These are phyloP conservation scores for Lactarius evosmus DNA, from an alignment of 768 basidiomycete species.

Conservation along the genomic window DNA sequence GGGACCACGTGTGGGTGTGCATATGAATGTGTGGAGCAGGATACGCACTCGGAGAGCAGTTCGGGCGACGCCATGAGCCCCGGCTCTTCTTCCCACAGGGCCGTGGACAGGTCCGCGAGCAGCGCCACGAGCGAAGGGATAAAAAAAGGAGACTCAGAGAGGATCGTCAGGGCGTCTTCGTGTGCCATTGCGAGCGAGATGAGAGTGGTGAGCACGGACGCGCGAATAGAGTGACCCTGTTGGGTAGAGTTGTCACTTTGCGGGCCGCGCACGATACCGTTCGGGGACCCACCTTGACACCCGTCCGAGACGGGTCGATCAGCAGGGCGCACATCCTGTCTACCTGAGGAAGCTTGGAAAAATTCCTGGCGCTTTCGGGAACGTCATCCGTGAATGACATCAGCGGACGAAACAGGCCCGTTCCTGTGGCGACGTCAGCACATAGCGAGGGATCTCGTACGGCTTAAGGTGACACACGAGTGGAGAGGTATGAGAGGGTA, in stretches of 20 bases:
- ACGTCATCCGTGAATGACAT: conserved; percentile 23
- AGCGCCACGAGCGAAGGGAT: conserved; percentile 64
- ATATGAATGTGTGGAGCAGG: background rate
- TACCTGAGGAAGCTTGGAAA: conserved; percentile 32
- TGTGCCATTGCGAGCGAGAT: conserved; percentile 41
- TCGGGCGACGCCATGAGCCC: conserved; percentile 39
- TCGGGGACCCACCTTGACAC: conserved; percentile 28
- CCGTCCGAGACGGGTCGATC: conserved; percentile 28
- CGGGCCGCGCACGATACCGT: background rate
- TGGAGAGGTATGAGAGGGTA: conserved; percentile 47
- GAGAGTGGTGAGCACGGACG: conserved; percentile 41
- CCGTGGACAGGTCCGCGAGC: conserved; percentile 48
- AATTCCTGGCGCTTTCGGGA: conserved; percentile 25
- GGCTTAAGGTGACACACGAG: conserved; percentile 44
- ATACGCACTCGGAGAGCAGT: conserved; percentile 39
- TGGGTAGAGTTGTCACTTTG: background rate
- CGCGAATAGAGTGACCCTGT: conserved; percentile 40
- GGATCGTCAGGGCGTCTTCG: conserved; percentile 37
- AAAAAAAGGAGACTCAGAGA: conserved; percentile 50
- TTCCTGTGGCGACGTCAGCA: conserved; percentile 10
- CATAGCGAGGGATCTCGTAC: conserved; percentile 39
- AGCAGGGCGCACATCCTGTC: conserved; percentile 34
- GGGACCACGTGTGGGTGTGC: no score
- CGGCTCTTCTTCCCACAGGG: conserved; percentile 67
- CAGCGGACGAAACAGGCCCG: conserved; percentile 24